A percentile compares a stretch with the other conserved stretches of the same genome.
Evolutionary conservation across 2,329 filamentous ascomycete species (phyloP).

Genomic region (Xylariaceae sp.): DNA sequence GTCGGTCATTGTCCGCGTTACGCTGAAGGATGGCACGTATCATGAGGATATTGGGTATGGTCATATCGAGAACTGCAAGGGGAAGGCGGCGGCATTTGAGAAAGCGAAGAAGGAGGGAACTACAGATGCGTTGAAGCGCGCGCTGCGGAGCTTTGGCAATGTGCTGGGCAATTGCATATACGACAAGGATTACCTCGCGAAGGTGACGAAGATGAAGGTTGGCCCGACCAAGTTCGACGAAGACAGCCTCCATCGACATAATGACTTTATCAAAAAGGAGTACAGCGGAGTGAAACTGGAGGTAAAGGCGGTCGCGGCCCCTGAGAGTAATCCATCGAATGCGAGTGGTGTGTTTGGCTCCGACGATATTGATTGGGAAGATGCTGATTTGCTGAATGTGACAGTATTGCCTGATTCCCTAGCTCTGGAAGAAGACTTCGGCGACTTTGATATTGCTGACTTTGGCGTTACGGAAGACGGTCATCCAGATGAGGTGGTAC

Average conservation of each 20-base stretch:
- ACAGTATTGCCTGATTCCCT: constrained; percentile 31
- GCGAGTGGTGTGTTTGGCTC: constrained; percentile 44
- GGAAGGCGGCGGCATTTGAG: constrained; percentile 92
- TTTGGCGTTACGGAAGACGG: constrained; percentile 64
- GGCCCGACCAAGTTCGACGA: constrained; percentile 72
- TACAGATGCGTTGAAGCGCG: constrained; percentile 86
- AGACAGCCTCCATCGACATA: constrained; percentile 73
- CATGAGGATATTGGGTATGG: constrained; percentile 98
- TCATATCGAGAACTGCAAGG: constrained; percentile 91
- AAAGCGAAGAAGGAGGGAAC: constrained; percentile 98
- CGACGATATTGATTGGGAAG: constrained; percentile 32
- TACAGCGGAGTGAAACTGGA: constrained; percentile 26
- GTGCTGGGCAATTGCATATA: constrained; percentile 98
- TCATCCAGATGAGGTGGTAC: constrained; percentile 70
- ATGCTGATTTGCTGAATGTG: constrained; percentile 32
- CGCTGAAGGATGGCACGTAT: constrained; percentile 86
- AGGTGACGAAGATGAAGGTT: constrained; percentile 85
- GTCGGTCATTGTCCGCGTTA: constrained; percentile 86
- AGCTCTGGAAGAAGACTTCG: constrained; percentile 34
- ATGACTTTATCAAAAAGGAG: constrained; percentile 65
- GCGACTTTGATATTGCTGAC: constrained; percentile 72
- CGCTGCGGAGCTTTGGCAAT: constrained; percentile 88
- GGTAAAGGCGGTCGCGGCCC: constrained; percentile 31
- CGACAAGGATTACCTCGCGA: constrained; percentile 87
- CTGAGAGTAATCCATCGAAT: constrained; percentile 24